A percentile compares a stretch with the other conserved stretches of the same genome.
Conservation (phyloP, 768 basidiomycete species). For the Pleurotus salmoneostramineus region DNA sequence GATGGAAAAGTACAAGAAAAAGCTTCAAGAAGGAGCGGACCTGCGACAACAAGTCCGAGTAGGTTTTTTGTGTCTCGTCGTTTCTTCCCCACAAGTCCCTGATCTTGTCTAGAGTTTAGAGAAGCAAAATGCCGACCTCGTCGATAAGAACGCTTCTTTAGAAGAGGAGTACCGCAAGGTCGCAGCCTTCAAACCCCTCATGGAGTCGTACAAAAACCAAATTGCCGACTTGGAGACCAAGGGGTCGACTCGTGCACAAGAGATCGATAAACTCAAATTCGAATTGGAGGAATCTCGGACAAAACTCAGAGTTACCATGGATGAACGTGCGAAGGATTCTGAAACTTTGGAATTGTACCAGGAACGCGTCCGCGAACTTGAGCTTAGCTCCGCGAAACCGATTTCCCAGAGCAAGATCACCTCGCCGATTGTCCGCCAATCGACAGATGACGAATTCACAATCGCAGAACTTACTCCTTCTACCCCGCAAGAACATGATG, state of each 20-base stretch:
- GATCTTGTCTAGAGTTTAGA: conserved; percentile 62
- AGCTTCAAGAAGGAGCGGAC: conserved; percentile 92
- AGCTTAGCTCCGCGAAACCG: conserved; percentile 52
- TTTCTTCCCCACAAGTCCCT: conserved; percentile 1
- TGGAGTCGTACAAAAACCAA: conserved; percentile 90
- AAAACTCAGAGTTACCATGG: conserved; percentile 61
- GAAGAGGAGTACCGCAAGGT: conserved; percentile 92
- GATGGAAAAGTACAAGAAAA: conserved; percentile 98
- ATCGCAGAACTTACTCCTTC: conserved; percentile 36
- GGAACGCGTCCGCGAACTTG: conserved; percentile 86
- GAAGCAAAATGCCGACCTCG: conserved; percentile 87
- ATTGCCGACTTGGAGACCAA: conserved; percentile 79
- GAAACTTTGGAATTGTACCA: conserved; percentile 89
- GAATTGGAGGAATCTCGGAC: conserved; percentile 74
- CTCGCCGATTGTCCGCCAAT: conserved; percentile 12
- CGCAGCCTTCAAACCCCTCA: conserved; percentile 78
- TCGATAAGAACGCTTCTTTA: conserved; percentile 87
- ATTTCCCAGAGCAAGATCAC: conserved; percentile 16
- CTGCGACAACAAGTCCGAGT: conserved; percentile 85
- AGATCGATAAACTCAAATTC: conserved; percentile 68
- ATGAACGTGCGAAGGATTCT: conserved; percentile 73
- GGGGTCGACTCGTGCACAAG: conserved; percentile 57
- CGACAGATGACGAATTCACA: conserved; percentile 26
- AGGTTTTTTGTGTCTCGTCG: conserved; percentile 9
- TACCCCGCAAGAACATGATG: conserved; percentile 23